phyloP scores from a whole-genome alignment of 768 basidiomycete species.

The Obba rivulosa region DNA sequence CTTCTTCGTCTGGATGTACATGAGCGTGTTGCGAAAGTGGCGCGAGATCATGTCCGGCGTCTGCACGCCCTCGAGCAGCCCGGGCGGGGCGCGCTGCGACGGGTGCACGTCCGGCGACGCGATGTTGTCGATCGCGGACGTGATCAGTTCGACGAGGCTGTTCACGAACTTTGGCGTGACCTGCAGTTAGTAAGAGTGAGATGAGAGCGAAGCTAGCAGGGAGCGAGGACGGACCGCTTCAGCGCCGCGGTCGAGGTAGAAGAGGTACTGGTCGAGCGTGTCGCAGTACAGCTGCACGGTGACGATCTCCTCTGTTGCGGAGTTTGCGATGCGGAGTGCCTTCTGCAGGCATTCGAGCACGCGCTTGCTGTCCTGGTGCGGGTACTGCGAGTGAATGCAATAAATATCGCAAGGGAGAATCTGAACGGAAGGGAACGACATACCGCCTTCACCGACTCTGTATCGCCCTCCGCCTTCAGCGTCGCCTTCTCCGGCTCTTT shows the following conservation, averaged over 20 bases:
- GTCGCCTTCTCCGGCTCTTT: slow-evolving; percentile 28
- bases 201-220: neutral
- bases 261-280: slow-evolving; percentile 92
- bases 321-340: slow-evolving; percentile 91
- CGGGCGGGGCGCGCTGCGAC: slow-evolving; percentile 79
- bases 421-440: slow-evolving; percentile 20
- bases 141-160: slow-evolving; percentile 92
- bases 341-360: slow-evolving; percentile 98
- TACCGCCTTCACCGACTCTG: slow-evolving; percentile 25
- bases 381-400: slow-evolving; percentile 45
- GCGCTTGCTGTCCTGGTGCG: slow-evolving; percentile 92
- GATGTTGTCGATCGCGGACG: slow-evolving; percentile 89
- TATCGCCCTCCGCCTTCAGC: slow-evolving; percentile 36
- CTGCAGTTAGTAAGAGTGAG: slow-evolving; percentile 31
- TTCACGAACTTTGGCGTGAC: slow-evolving; percentile 95
- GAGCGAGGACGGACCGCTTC: slow-evolving; percentile 62
- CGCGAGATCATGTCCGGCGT: slow-evolving; percentile 90
- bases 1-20: slow-evolving; percentile 79
- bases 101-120: slow-evolving; percentile 85
- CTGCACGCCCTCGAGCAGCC: slow-evolving; percentile 87
- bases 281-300: slow-evolving; percentile 96
- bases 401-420: slow-evolving; percentile 14
- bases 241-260: slow-evolving; percentile 91
- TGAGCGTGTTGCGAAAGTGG: slow-evolving; percentile 89
- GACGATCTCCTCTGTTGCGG: slow-evolving; percentile 94